Evolutionary conservation across 2,329 filamentous ascomycete species (phyloP).

Genomic region (Drechslera avenae): DNA sequence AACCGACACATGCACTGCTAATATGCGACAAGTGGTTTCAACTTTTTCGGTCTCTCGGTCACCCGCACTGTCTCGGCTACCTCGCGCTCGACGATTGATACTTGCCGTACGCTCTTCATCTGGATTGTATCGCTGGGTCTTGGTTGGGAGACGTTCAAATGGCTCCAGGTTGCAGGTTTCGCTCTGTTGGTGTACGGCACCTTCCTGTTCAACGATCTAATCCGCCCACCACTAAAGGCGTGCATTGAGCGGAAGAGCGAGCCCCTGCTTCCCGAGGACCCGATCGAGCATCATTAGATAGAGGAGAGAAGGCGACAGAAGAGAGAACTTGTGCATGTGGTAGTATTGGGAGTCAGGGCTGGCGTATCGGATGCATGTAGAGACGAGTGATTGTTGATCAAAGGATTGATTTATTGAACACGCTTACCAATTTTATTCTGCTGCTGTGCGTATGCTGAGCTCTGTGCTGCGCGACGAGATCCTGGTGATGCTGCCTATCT

Average conservation of each 20-base stretch:
- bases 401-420: not conserved
- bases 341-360: conserved; percentile 1
- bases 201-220: conserved; percentile 92
- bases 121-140: conserved; percentile 93
- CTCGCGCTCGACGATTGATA: conserved; percentile 93
- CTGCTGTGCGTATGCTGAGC: no score
- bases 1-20: conserved; percentile 16
- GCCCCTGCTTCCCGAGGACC: conserved; percentile 78
- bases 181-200: conserved; percentile 92
- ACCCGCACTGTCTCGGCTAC: conserved; percentile 90
- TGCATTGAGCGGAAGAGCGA: conserved; percentile 63
- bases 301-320: not conserved
- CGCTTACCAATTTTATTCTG: no score
- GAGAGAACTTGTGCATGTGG: conserved; percentile 3
- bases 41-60: conserved; percentile 96
- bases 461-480: not conserved
- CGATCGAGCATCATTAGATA: conserved; percentile 70
- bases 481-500: conserved; percentile 4
- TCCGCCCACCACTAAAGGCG: conserved; percentile 77
- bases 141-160: conserved; percentile 97
- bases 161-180: conserved; percentile 91
- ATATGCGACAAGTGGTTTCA: conserved; percentile 77
- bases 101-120: conserved; percentile 95
- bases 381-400: no score
- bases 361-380: not conserved